These are phyloP conservation scores for Cladorrhinum sp. DNA, from an alignment of 2,329 filamentous ascomycete genomes.

Conservation along the genomic window DNA sequence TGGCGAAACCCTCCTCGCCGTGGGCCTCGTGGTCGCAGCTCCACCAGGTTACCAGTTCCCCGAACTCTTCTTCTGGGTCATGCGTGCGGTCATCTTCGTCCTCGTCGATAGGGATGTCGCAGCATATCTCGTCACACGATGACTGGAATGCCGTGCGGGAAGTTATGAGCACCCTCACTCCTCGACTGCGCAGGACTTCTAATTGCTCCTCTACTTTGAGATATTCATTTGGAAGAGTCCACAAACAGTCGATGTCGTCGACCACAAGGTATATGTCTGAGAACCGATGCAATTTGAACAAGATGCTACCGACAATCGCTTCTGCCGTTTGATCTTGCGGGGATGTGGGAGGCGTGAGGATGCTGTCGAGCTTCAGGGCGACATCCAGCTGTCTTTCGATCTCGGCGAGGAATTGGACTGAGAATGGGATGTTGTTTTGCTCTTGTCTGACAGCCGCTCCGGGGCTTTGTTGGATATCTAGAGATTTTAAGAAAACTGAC, in stretches of 20 bases:
- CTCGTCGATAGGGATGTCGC: not conserved
- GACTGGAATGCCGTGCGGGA: not conserved
- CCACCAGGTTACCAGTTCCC: not conserved
- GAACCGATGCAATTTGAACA: not conserved
- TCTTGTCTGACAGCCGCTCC: not conserved
- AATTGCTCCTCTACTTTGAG: not conserved
- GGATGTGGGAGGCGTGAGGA: not conserved
- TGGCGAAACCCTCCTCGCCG: not conserved
- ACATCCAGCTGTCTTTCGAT: not conserved
- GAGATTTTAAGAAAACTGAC: not conserved
- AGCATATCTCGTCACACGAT: not conserved
- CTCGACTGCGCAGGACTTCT: not conserved
- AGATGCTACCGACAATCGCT: not conserved
- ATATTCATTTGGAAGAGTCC: not conserved
- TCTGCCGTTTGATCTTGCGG: not conserved
- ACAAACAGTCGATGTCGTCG: constrained; percentile 1
- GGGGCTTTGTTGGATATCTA: not conserved
- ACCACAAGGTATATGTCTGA: not conserved
- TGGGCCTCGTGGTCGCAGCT: not conserved
- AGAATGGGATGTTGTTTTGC: not conserved
- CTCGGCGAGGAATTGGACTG: not conserved
- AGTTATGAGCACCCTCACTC: not conserved
- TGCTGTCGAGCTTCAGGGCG: not conserved
- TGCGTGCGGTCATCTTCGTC: not conserved
- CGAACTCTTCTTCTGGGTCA: not conserved